Evolutionary conservation across 495 filamentous ascomycete genomes (phyloP).

Genomic region (Jackrogersella minutella): DNA sequence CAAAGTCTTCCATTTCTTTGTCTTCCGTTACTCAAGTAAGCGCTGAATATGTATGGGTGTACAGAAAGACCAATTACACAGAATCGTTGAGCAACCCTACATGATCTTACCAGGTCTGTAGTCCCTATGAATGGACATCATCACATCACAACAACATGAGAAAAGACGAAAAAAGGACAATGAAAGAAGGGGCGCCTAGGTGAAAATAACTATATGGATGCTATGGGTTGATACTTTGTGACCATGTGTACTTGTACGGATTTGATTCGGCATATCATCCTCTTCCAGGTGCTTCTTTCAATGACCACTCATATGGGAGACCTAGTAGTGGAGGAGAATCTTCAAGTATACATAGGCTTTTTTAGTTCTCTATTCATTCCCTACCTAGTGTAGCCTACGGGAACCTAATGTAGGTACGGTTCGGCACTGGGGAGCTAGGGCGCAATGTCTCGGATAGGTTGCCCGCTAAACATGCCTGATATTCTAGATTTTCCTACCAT

Average conservation of each 20-base stretch:
- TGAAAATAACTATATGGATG: background rate
- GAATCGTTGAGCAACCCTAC: background rate
- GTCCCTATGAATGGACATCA: background rate
- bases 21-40: background rate
- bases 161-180: background rate
- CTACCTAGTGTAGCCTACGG: background rate
- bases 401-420: slow-evolving; percentile 2
- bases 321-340: background rate
- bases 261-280: background rate
- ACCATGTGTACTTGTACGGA: background rate
- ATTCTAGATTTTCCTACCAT: background rate
- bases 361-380: background rate
- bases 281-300: background rate
- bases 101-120: background rate
- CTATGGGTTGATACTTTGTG: too few species aligned
- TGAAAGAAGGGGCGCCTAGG: background rate
- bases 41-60: slow-evolving; percentile 12
- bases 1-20: background rate
- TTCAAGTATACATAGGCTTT: background rate
- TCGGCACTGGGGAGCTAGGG: background rate
- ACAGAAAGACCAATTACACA: background rate
- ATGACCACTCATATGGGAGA: background rate
- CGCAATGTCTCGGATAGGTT: background rate
- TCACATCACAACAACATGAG: background rate
- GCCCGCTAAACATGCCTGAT: background rate